A percentile compares a stretch with the other conserved stretches of the same genome.
These are phyloP conservation scores for Cladosporium sp. DNA, from an alignment of 2,329 filamentous ascomycete genomes.

Conservation along the genomic window DNA sequence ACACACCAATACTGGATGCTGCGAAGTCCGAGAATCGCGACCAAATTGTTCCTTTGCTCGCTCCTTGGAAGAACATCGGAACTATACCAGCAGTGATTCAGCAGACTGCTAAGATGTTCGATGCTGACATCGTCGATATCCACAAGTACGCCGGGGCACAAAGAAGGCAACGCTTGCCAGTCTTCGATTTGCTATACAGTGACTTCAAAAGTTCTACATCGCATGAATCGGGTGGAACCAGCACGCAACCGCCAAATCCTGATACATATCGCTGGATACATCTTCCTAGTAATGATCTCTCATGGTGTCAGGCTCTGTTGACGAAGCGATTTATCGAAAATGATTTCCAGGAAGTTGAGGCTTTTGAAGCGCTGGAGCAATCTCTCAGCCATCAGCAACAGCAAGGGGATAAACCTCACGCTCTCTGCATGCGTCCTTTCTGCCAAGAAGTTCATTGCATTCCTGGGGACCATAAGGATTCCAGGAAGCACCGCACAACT, in stretches of 20 bases:
- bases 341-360: conserved; percentile 57
- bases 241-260: conserved; percentile 12
- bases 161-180: background rate
- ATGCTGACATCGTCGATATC: conserved; percentile 2
- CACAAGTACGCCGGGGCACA: background rate
- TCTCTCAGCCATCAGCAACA: conserved; percentile 60
- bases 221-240: conserved; percentile 10
- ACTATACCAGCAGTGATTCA: background rate
- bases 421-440: conserved; percentile 58
- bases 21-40: conserved; percentile 34
- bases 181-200: background rate
- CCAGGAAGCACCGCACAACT: no score
- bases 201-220: conserved; percentile 20
- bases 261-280: conserved; percentile 41
- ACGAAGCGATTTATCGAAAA: conserved; percentile 62
- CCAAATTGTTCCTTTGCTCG: conserved; percentile 17
- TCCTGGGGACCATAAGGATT: no score
- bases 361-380: conserved; percentile 58
- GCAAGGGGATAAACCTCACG: conserved; percentile 50
- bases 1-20: conserved; percentile 40
- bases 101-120: background rate
- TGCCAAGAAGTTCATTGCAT: conserved; percentile 38
- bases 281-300: conserved; percentile 47
- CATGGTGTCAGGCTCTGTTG: conserved; percentile 60
- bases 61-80: background rate